These are phyloP conservation scores for Aureoboletus auriporus DNA, from an alignment of 768 basidiomycete genomes.

Conservation along the genomic window DNA sequence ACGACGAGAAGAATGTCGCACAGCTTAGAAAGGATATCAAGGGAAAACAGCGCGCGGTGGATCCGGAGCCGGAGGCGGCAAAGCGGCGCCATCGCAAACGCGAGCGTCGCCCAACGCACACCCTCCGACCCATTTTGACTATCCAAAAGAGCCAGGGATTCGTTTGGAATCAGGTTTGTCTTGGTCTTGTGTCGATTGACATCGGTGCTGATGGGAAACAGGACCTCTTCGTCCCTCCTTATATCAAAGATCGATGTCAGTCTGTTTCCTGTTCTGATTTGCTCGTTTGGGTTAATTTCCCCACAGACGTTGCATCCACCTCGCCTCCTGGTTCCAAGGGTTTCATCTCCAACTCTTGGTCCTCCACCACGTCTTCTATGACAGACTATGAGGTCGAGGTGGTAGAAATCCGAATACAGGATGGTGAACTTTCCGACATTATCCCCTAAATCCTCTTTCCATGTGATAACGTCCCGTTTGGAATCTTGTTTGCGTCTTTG, in stretches of 20 bases:
- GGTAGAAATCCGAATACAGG: constrained; percentile 80
- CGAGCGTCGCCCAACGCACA: constrained; percentile 54
- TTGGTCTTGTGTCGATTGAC: background rate
- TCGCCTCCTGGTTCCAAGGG: constrained; percentile 70
- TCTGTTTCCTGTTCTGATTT: constrained; percentile 22
- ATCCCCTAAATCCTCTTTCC: constrained; percentile 44
- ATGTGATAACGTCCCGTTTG: background rate
- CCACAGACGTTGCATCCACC: constrained; percentile 73
- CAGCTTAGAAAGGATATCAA: constrained; percentile 60
- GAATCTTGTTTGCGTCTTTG: too few relatives aligned
- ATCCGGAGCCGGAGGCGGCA: constrained; percentile 54
- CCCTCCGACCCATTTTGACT: constrained; percentile 78
- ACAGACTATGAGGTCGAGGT: constrained; percentile 84
- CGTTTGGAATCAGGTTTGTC: constrained; percentile 85
- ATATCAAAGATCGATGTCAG: constrained; percentile 88
- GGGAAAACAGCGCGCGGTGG: constrained; percentile 77
- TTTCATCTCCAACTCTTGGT: constrained; percentile 64
- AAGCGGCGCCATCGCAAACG: constrained; percentile 48
- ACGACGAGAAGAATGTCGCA: constrained; percentile 33
- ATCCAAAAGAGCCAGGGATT: constrained; percentile 87
- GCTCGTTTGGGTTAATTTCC: constrained; percentile 1
- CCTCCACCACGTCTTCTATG: constrained; percentile 61
- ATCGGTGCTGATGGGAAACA: constrained; percentile 21
- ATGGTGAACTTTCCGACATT: constrained; percentile 73
- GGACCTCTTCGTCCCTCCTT: constrained; percentile 86